Evolutionary conservation across 805 yeast genomes (phyloP).

Genomic region (Saccharomycopsis oosterbeekiorum): DNA sequence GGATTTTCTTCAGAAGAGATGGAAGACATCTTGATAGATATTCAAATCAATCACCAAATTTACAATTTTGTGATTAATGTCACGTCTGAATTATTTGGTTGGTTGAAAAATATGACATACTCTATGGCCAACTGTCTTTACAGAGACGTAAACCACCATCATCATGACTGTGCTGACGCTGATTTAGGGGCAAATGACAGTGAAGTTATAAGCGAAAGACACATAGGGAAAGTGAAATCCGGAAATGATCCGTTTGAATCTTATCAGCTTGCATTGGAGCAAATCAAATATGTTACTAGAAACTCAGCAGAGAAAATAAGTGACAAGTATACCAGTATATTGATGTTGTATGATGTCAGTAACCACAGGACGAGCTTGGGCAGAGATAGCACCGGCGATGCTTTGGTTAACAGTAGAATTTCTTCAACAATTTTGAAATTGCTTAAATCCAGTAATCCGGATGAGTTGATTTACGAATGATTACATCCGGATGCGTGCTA

Average conservation of each 20-base stretch:
- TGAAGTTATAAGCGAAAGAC: background rate
- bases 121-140: constrained; percentile 4
- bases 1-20: constrained; percentile 3
- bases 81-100: constrained; percentile 7
- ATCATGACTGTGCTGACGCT: background rate
- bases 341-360: constrained; percentile 1
- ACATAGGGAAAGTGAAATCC: constrained; percentile 7
- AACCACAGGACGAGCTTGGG: constrained; percentile 1
- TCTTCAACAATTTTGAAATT: constrained; percentile 6
- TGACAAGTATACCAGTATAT: constrained; percentile 9
- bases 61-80: constrained; percentile 8
- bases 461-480: constrained; percentile 11
- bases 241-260: constrained; percentile 5
- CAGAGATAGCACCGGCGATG: constrained; percentile 4
- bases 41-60: constrained; percentile 5
- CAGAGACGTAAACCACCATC: background rate
- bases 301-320: constrained; percentile 3
- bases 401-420: constrained; percentile 7
- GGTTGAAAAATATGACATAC: constrained; percentile 14
- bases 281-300: constrained; percentile 13
- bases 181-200: background rate
- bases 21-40: constrained; percentile 7
- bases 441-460: constrained; percentile 12
- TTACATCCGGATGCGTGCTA: background rate
- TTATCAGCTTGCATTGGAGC: constrained; percentile 10